Conservation (phyloP, 2,329 filamentous ascomycete genomes). For the Sarocladium oryzae region DNA sequence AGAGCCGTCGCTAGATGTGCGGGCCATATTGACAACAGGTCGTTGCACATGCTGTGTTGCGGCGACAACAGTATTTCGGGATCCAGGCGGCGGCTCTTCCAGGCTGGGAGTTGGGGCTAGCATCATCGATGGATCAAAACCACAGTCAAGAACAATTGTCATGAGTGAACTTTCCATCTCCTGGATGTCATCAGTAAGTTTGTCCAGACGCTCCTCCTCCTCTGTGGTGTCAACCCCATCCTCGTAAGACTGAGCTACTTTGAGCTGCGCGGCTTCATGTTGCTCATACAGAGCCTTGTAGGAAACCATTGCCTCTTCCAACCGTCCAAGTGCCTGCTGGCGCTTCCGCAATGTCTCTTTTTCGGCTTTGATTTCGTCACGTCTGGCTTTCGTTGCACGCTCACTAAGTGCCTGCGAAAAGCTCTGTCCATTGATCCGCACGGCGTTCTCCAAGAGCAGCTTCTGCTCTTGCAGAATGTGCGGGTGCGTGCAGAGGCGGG, state of each 20-base stretch:
- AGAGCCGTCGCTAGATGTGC: not conserved
- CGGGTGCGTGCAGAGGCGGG: not conserved
- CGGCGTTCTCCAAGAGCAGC: not conserved
- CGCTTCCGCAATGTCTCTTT: conserved; percentile 42
- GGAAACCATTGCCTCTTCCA: conserved; percentile 34
- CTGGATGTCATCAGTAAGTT: conserved; percentile 38
- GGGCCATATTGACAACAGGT: conserved; percentile 11
- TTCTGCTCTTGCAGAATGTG: not conserved
- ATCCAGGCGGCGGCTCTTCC: conserved; percentile 11
- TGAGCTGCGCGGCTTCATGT: conserved; percentile 38
- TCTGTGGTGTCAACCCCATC: conserved; percentile 44
- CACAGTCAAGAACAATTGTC: conserved; percentile 34
- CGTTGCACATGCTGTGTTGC: conserved; percentile 39
- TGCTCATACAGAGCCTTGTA: conserved; percentile 36
- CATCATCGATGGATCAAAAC: conserved; percentile 32
- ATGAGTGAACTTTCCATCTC: conserved; percentile 36
- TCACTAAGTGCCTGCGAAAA: conserved; percentile 42
- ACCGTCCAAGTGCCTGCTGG: conserved; percentile 34
- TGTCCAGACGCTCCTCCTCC: conserved; percentile 43
- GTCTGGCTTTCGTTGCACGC: conserved; percentile 37
- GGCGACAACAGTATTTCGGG: conserved; percentile 19
- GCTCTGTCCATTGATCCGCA: conserved; percentile 41
- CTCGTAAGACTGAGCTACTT: conserved; percentile 44
- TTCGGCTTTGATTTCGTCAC: conserved; percentile 41
- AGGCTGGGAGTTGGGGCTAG: conserved; percentile 20